Percentiles rank a stretch among this genome's conserved stretches.
Conservation (phyloP, 1,139 yeast species). For the Blastobotrys ciferrii region DNA sequence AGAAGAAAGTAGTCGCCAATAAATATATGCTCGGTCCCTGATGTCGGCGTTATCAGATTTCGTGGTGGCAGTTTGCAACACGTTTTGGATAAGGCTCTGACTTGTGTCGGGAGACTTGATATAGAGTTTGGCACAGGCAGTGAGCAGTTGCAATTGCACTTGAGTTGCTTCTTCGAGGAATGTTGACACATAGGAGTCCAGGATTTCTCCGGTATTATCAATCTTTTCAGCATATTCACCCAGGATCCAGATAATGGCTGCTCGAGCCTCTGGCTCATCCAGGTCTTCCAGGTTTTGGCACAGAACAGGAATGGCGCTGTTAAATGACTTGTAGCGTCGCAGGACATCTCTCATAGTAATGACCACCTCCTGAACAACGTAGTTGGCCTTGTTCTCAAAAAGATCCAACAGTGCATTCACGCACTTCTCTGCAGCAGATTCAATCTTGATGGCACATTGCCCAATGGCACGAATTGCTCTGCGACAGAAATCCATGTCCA, state of each 20-base stretch:
- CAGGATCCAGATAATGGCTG: conserved; percentile 83
- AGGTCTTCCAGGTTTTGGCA: conserved; percentile 58
- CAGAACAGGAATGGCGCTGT: conserved; percentile 68
- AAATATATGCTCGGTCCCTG: conserved; percentile 89
- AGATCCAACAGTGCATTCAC: conserved; percentile 73
- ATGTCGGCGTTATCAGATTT: conserved; percentile 88
- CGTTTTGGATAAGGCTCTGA: conserved; percentile 59
- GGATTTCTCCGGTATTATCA: conserved; percentile 47
- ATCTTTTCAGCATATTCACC: conserved; percentile 85
- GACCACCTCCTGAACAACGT: conserved; percentile 76
- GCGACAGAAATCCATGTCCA: conserved; percentile 84
- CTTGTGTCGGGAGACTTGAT: conserved; percentile 47
- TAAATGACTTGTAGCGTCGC: conserved; percentile 70
- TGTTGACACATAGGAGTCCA: conserved; percentile 52
- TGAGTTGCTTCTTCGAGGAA: conserved; percentile 72
- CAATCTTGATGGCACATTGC: conserved; percentile 81
- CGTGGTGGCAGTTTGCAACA: conserved; percentile 75
- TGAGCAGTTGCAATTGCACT: conserved; percentile 73
- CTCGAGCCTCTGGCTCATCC: conserved; percentile 59
- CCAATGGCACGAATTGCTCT: conserved; percentile 83
- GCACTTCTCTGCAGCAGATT: conserved; percentile 60
- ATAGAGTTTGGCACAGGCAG: conserved; percentile 76
- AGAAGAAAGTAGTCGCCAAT: conserved; percentile 86
- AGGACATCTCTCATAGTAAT: conserved; percentile 72
- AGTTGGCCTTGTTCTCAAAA: conserved; percentile 72